A percentile compares a stretch with the other conserved stretches of the same genome.
These are phyloP conservation scores for Saposhnikovia divaricata DNA, from an alignment of 129 eudicot genomes.

Conservation along the genomic window DNA sequence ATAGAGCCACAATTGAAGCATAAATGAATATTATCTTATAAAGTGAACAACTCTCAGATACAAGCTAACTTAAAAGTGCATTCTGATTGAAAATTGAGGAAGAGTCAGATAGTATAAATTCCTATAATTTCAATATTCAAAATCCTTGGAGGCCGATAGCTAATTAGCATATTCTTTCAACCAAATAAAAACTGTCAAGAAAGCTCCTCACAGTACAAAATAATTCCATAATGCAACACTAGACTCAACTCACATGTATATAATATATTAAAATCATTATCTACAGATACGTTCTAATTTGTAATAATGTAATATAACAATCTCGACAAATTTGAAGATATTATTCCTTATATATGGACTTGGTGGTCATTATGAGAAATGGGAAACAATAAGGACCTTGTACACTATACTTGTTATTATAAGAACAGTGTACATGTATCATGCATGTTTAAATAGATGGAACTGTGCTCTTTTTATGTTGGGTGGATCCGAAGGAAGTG, in stretches of 20 bases:
- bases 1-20: background rate
- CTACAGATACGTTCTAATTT: background rate
- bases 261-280: background rate
- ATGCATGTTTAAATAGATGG: background rate
- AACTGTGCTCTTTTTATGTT: background rate
- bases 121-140: background rate
- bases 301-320: background rate
- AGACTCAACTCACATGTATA: background rate
- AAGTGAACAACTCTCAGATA: slow-evolving; percentile 1
- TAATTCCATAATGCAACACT: background rate
- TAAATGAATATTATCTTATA: background rate
- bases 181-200: background rate
- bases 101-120: background rate
- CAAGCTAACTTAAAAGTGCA: background rate
- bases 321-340: background rate
- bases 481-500: slow-evolving; percentile 4
- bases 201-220: background rate
- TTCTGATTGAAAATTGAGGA: background rate
- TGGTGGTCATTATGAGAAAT: background rate
- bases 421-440: background rate
- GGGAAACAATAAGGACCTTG: background rate
- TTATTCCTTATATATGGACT: background rate
- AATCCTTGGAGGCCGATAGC: background rate
- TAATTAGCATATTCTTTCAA: background rate
- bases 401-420: background rate